Evolutionary conservation across 345 rosid genomes (phyloP).

Genomic region (Eucalyptus polybractea): DNA sequence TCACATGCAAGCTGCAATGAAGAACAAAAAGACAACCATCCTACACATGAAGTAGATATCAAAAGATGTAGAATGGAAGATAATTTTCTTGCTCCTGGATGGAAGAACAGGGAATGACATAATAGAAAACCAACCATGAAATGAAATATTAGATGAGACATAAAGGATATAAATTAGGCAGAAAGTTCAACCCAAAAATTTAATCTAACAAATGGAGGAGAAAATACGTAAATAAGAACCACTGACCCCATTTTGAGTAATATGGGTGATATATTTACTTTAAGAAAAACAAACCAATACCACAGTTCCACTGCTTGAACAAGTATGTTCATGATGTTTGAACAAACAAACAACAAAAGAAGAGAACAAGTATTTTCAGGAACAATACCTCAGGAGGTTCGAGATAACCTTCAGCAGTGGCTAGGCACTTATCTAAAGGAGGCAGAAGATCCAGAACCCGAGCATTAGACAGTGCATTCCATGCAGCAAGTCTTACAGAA

Average conservation of each 20-base stretch:
- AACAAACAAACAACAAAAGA: background rate
- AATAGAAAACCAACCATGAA: background rate
- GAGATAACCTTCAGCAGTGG: slow-evolving; percentile 59
- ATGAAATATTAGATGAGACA: background rate
- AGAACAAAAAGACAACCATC: background rate
- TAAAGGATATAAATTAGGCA: background rate
- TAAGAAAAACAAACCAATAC: background rate
- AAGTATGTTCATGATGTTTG: background rate
- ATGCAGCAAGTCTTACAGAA: slow-evolving; percentile 55
- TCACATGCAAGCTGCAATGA: background rate
- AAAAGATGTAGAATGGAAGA: background rate
- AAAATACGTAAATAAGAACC: background rate
- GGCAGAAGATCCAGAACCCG: slow-evolving; percentile 82
- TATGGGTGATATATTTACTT: background rate
- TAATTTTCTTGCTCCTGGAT: background rate
- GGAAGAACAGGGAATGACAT: background rate
- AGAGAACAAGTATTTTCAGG: background rate
- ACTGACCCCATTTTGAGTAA: background rate
- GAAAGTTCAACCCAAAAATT: background rate
- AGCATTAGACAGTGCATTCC: slow-evolving; percentile 55
- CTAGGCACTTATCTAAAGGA: slow-evolving; percentile 52
- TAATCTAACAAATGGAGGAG: background rate
- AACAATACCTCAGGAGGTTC: slow-evolving; percentile 64
- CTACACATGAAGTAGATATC: background rate
- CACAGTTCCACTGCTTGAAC: background rate